Percentiles rank a stretch among this genome's conserved stretches.
phyloP scores from a whole-genome alignment of 169 alveolate species.

The Plasmodium malariae region DNA sequence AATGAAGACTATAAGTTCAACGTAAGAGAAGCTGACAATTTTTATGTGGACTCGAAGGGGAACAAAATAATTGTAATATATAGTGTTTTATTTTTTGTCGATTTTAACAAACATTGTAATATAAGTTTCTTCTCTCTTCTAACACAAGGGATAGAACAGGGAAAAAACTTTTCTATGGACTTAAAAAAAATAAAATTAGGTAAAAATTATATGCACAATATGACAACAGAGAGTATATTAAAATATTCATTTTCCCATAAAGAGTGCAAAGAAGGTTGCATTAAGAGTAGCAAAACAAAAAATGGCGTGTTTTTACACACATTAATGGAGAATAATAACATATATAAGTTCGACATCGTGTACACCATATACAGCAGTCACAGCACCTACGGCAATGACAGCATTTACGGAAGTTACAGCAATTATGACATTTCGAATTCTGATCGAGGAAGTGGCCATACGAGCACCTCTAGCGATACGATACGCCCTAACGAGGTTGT shows the following conservation, averaged over 20 bases:
- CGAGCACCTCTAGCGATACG: no score
- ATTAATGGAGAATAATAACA: conserved; percentile 19
- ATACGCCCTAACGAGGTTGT: neutral
- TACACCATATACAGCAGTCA: neutral
- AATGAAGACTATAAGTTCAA: conserved; percentile 22
- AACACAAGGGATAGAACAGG: conserved; percentile 13
- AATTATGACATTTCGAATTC: no score
- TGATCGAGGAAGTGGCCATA: no score
- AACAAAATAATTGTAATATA: conserved; percentile 5
- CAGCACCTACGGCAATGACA: neutral
- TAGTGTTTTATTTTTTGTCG: conserved; percentile 25
- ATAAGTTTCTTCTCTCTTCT: conserved; percentile 42
- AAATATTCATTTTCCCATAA: neutral
- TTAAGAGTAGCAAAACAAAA: conserved; percentile 18
- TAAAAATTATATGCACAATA: conserved; percentile 24
- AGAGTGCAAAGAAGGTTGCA: conserved; percentile 6
- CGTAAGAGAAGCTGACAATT: neutral
- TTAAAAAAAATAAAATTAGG: conserved; percentile 15
- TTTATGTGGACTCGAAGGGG: neutral
- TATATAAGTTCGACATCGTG: conserved; percentile 19
- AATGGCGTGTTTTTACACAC: conserved; percentile 27
- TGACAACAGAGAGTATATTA: conserved; percentile 17
- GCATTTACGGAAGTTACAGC: neutral
- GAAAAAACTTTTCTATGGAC: conserved; percentile 30
- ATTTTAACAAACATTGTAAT: conserved; percentile 26